Percentiles rank a stretch among this genome's conserved stretches.
phyloP scores from a whole-genome alignment of 768 basidiomycete genomes.

The Boletus insuetus region DNA sequence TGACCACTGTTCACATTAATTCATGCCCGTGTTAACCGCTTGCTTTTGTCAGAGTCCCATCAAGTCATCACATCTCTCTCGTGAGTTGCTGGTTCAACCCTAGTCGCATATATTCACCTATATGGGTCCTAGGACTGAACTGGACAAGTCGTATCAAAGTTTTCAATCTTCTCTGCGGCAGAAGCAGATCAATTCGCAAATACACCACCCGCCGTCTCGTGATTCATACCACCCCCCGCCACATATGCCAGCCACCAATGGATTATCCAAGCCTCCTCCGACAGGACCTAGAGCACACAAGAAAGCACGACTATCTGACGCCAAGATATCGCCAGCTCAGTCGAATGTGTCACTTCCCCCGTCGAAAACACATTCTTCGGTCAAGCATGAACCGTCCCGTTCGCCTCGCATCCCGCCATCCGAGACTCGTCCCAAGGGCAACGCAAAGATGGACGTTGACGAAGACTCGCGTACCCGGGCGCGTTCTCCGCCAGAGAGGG shows the following conservation, averaged over 20 bases:
- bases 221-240: slow-evolving; percentile 39
- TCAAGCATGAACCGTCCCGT: slow-evolving; percentile 29
- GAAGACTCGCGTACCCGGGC: slow-evolving; percentile 46
- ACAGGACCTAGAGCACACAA: slow-evolving; percentile 82
- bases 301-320: slow-evolving; percentile 69
- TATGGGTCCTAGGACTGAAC: slow-evolving; percentile 54
- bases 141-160: slow-evolving; percentile 74
- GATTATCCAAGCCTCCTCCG: slow-evolving; percentile 54
- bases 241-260: slow-evolving; percentile 34
- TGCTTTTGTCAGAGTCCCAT: slow-evolving; percentile 62
- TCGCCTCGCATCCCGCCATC: slow-evolving; percentile 29
- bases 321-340: slow-evolving; percentile 34
- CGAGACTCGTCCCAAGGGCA: slow-evolving; percentile 27
- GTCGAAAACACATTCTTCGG: slow-evolving; percentile 16
- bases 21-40: slow-evolving; percentile 6
- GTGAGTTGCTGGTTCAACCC: slow-evolving; percentile 44
- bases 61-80: slow-evolving; percentile 65
- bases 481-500: slow-evolving; percentile 42
- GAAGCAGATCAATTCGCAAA: slow-evolving; percentile 30
- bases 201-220: slow-evolving; percentile 40
- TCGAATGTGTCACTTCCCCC: slow-evolving; percentile 32
- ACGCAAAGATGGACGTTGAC: slow-evolving; percentile 54
- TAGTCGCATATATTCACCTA: slow-evolving; percentile 9
- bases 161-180: slow-evolving; percentile 47
- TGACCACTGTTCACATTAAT: slow-evolving; percentile 30